These are phyloP conservation scores for Suillus fuscotomentosus DNA, from an alignment of 768 basidiomycete species.

Conservation along the genomic window DNA sequence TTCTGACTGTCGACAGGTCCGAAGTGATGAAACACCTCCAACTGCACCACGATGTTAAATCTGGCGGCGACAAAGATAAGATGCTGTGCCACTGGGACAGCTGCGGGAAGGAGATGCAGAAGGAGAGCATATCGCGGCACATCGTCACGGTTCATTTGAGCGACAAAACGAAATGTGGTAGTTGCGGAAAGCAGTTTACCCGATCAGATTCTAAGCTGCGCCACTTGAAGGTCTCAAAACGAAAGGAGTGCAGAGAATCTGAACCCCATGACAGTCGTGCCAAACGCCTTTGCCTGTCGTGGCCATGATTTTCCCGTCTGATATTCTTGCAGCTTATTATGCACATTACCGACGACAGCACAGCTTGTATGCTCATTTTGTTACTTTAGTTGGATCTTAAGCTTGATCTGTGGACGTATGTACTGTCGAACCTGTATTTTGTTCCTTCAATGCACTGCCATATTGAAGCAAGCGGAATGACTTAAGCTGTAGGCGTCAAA, in stretches of 20 bases:
- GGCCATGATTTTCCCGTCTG: background rate
- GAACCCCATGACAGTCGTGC: background rate
- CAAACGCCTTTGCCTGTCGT: background rate
- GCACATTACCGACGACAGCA: background rate
- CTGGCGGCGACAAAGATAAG: slow-evolving; percentile 8
- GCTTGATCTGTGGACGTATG: background rate
- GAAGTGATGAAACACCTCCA: background rate
- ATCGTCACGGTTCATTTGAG: slow-evolving; percentile 21
- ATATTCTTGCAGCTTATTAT: background rate
- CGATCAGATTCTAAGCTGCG: slow-evolving; percentile 25
- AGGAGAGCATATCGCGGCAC: slow-evolving; percentile 27
- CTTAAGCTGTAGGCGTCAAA: background rate
- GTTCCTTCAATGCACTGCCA: background rate
- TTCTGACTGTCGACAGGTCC: background rate
- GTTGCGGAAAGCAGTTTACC: slow-evolving; percentile 20
- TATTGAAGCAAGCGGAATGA: background rate
- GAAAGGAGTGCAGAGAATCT: background rate
- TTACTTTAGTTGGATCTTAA: background rate
- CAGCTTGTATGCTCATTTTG: background rate
- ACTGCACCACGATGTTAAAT: background rate
- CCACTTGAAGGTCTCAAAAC: slow-evolving; percentile 15
- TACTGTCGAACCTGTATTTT: background rate
- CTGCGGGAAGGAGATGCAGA: slow-evolving; percentile 19
- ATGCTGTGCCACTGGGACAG: slow-evolving; percentile 17
- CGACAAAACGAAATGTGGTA: slow-evolving; percentile 18